These are phyloP conservation scores for Didymella pinodella DNA, from an alignment of 2,329 filamentous ascomycete genomes.

Conservation along the genomic window DNA sequence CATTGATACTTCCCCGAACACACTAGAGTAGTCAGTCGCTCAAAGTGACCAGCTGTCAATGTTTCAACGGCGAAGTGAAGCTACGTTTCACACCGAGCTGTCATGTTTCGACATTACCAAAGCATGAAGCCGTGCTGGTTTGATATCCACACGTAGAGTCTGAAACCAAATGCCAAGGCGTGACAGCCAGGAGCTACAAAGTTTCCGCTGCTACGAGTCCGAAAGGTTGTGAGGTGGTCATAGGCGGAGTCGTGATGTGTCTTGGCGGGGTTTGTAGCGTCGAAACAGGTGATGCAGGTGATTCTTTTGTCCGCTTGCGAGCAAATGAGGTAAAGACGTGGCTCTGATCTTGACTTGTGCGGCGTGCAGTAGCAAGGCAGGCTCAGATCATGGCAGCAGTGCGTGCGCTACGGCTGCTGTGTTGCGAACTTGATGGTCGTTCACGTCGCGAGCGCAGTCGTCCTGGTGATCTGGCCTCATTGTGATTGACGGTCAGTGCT, in stretches of 20 bases:
- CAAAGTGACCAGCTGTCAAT: conserved; percentile 7
- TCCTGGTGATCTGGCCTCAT: neutral
- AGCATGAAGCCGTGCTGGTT: conserved; percentile 17
- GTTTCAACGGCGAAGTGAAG: conserved; percentile 7
- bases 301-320: neutral
- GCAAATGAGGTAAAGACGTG: no score
- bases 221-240: neutral
- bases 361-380: neutral
- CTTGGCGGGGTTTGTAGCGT: neutral
- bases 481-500: neutral
- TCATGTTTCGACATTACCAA: conserved; percentile 19
- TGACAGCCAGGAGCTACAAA: conserved; percentile 9
- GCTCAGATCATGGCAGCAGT: neutral
- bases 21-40: neutral
- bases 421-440: neutral
- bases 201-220: conserved; percentile 3
- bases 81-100: conserved; percentile 8
- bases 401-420: neutral
- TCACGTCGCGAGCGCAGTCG: neutral
- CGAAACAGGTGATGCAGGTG: neutral
- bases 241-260: neutral
- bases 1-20: neutral
- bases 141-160: conserved; percentile 11
- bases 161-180: conserved; percentile 6
- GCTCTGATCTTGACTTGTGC: no score